Conservation (phyloP, 73 alveolate species). For the Paramecium sexaurelia region DNA sequence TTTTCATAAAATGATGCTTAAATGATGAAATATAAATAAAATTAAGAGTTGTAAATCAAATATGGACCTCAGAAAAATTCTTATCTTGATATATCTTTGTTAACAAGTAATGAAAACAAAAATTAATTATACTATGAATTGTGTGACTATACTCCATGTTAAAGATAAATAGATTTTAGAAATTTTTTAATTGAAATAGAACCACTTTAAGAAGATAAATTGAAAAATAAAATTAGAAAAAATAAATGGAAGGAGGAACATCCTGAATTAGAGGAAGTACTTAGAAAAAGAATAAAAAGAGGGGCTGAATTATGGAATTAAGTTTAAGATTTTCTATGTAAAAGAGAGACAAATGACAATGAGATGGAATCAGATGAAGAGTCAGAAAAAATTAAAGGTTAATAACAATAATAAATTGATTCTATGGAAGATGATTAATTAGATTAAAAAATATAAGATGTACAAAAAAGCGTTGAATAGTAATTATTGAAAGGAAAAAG, state of each 20-base stretch:
- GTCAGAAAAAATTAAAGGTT: neutral
- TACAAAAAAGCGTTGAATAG: neutral
- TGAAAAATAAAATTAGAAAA: constrained; percentile 29
- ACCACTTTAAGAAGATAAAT: neutral
- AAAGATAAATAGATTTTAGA: neutral
- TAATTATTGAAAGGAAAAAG: neutral
- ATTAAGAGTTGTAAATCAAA: neutral
- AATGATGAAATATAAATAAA: neutral
- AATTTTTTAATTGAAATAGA: neutral
- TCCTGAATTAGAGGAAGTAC: constrained; percentile 41
- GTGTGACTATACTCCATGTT: constrained; percentile 29
- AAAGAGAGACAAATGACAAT: neutral
- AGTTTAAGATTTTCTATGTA: constrained; percentile 22
- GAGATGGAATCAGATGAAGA: neutral
- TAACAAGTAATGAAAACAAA: neutral
- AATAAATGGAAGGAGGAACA: constrained; percentile 49
- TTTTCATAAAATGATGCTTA: neutral
- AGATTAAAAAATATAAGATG: neutral
- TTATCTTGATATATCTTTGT: neutral
- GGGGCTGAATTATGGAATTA: constrained; percentile 45
- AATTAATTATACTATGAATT: neutral
- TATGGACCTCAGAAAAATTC: constrained; percentile 51
- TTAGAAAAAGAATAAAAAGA: constrained; percentile 26
- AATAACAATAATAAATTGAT: neutral
- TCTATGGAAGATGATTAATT: neutral